phyloP scores from a whole-genome alignment of 345 rosid species.

The Salix arbutifolia region DNA sequence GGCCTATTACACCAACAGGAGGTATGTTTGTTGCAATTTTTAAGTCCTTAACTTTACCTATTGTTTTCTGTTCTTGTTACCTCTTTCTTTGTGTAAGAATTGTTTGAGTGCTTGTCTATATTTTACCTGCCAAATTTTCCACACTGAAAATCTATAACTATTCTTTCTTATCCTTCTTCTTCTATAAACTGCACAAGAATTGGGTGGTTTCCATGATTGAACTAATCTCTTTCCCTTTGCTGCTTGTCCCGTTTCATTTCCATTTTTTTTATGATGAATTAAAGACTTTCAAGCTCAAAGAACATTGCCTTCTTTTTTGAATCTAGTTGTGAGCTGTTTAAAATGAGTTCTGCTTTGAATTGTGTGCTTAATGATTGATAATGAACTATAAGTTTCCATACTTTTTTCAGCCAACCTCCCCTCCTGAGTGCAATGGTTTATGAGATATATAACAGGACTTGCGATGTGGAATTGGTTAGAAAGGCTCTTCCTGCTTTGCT shows the following conservation, averaged over 20 bases:
- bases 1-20: conserved; percentile 77
- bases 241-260: not conserved
- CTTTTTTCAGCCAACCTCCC: conserved; percentile 70
- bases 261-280: not conserved
- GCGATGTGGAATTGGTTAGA: conserved; percentile 47
- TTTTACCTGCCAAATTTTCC: not conserved
- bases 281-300: not conserved
- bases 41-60: not conserved
- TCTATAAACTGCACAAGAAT: not conserved
- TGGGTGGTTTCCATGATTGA: not conserved
- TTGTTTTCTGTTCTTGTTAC: not conserved
- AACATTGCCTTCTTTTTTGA: not conserved
- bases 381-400: not conserved
- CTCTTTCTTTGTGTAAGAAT: not conserved
- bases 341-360: not conserved
- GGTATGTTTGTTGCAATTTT: conserved; percentile 34
- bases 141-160: not conserved
- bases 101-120: not conserved
- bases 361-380: not conserved
- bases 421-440: conserved; percentile 76
- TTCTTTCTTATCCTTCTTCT: not conserved
- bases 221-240: not conserved
- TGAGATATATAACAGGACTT: conserved; percentile 57
- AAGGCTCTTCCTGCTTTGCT: conserved; percentile 60
- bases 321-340: no score